Conservation (phyloP, 768 basidiomycete species). For the Boletus edulis region DNA sequence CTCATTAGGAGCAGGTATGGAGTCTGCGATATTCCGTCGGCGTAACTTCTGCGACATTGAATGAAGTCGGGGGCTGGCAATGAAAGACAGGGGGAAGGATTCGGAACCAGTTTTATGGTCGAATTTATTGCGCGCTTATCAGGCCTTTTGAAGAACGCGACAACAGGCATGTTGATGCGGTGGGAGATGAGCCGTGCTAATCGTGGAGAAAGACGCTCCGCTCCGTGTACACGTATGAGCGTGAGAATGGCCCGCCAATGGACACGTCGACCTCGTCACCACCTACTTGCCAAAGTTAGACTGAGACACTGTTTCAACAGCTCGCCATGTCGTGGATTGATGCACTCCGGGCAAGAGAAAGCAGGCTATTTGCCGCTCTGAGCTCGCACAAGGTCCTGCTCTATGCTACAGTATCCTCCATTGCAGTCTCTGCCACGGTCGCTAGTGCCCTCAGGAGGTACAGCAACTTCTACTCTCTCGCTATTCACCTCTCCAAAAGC, state of each 20-base stretch:
- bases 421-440: slow-evolving; percentile 71
- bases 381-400: slow-evolving; percentile 64
- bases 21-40: slow-evolving; percentile 4
- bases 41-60: slow-evolving; percentile 7
- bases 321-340: slow-evolving; percentile 48
- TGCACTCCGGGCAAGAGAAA: slow-evolving; percentile 49
- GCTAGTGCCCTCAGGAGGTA: slow-evolving; percentile 77
- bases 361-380: slow-evolving; percentile 47
- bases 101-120: too few species aligned
- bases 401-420: slow-evolving; percentile 65
- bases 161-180: too few species aligned
- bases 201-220: too few species aligned
- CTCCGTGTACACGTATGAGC: not conserved
- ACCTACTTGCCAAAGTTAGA: not conserved
- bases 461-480: slow-evolving; percentile 92
- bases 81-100: too few species aligned
- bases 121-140: too few species aligned
- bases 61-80: too few species aligned
- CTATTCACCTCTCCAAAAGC: slow-evolving; percentile 90
- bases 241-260: slow-evolving; percentile 13
- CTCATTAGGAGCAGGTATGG: not conserved
- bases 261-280: slow-evolving; percentile 13
- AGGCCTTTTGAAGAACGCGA: too few species aligned
- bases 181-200: too few species aligned
- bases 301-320: not conserved